These are phyloP conservation scores for Dichotomocladium elegans DNA, from an alignment of 371 early-diverging fungal genomes.

Conservation along the genomic window DNA sequence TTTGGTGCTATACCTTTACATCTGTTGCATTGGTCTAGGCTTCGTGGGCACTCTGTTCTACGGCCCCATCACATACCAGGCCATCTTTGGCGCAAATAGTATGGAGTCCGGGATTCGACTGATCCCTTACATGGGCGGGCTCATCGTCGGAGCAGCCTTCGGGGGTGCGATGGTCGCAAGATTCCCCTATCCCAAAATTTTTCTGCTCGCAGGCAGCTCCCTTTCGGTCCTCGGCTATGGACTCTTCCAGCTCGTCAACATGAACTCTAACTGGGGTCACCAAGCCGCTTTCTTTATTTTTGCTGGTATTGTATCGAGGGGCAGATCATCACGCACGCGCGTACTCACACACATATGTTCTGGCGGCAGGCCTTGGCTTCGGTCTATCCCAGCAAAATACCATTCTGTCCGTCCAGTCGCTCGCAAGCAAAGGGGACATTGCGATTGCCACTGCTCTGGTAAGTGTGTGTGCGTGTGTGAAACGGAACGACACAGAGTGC, in stretches of 20 bases:
- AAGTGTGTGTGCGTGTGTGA: constrained; percentile 2
- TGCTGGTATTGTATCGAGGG: constrained; percentile 19
- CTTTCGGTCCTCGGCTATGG: constrained; percentile 35
- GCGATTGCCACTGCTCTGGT: constrained; percentile 61
- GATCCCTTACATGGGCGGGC: constrained; percentile 34
- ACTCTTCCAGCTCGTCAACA: constrained; percentile 34
- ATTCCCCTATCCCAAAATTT: constrained; percentile 26
- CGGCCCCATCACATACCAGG: constrained; percentile 56
- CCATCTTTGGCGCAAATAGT: constrained; percentile 35
- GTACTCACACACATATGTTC: background rate
- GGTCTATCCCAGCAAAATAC: constrained; percentile 62
- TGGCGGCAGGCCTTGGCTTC: constrained; percentile 33
- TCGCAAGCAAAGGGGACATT: constrained; percentile 47
- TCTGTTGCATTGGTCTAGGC: background rate
- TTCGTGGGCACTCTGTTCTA: constrained; percentile 72
- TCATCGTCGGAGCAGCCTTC: constrained; percentile 31
- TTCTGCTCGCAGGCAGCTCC: constrained; percentile 21
- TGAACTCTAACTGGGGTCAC: constrained; percentile 26
- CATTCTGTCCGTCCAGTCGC: constrained; percentile 52
- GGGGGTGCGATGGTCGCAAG: constrained; percentile 14
- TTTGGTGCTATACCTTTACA: constrained; percentile 8
- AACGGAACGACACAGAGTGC: no score
- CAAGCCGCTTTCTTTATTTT: constrained; percentile 38
- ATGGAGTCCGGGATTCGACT: constrained; percentile 36
- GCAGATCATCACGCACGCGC: background rate